Evolutionary conservation across 192 early-diverging fungal genomes (phyloP), one percentile per base, ranked within the genome.

Genomic region (Backusella luteola): DNA sequence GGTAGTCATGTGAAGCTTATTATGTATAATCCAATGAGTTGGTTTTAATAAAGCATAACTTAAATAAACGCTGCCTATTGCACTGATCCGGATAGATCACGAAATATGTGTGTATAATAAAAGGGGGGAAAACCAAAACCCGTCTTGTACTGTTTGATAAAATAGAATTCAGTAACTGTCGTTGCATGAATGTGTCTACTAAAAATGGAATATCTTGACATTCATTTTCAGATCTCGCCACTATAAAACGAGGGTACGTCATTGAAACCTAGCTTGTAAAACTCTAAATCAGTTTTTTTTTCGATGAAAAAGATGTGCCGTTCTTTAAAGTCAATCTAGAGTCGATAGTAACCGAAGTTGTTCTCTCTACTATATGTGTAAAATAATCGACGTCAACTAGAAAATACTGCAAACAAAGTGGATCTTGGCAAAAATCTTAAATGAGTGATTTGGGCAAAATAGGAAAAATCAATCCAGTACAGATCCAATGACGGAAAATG

Each of bases 161-260:
- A 59, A 59, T 23, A 59, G 53, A 59, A 23, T 59, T 29, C 21
- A 63, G 56, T 63, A 12, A 63, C 56, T 63, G 3, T 14, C 11
- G 56, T 29, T 63, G 56, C 56, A 63, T 63, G 56, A 63, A 63
- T 23, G 26, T 59, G 21, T 2, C 8, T 29, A 63, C 56, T 63
- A 63, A 63, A 63, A 26, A 63, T 63, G 23, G 56, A 63, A 63
- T 11, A 63, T 63, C 26, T 63, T 63, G 56, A 63, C 56, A 63
- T 0, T 6, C 56, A 29, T 63, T 3, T 29, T 26, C 8, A 17
- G 15, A 49, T n/a, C 46, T 17, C 15, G 6, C 17, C 15, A 49
- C 5, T 19, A 19, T 19, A 49, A 17, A 44, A 44, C 12, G 15
- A 3, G 2, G 5, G 6, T 49, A 49, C 46, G 46, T n/a, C 46